Conservation (phyloP, 2,329 filamentous ascomycete species). For the Fusarium coicis region DNA sequence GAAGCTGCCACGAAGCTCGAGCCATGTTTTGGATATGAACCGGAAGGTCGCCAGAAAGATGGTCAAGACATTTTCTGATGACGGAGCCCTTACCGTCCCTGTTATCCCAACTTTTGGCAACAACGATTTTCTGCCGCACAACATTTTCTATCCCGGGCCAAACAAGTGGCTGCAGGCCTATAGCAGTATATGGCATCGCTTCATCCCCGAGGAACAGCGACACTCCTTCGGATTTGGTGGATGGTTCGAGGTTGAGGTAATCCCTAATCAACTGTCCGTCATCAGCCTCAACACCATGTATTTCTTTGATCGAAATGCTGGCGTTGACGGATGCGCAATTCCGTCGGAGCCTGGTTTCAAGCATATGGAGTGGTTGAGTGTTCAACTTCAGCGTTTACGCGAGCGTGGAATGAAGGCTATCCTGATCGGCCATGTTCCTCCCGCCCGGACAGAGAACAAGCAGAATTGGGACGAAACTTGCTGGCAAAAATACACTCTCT, state of each 20-base stretch:
- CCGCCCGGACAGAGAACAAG: constrained; percentile 86
- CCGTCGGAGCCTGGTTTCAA: constrained; percentile 88
- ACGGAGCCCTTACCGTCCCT: constrained; percentile 73
- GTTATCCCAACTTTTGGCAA: constrained; percentile 94
- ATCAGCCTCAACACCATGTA: constrained; percentile 97
- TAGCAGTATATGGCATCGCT: constrained; percentile 80
- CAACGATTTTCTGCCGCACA: constrained; percentile 97
- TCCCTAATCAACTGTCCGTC: constrained; percentile 85
- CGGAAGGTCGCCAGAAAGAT: constrained; percentile 80
- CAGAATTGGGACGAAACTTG: constrained; percentile 94
- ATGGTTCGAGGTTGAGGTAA: constrained; percentile 94
- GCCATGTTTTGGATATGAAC: constrained; percentile 84
- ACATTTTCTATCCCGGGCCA: constrained; percentile 86
- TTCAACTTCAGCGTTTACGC: constrained; percentile 87
- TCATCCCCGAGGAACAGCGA: constrained; percentile 91
- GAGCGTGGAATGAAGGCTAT: constrained; percentile 92
- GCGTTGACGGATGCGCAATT: constrained; percentile 86
- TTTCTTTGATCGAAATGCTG: constrained; percentile 93
- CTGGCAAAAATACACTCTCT: constrained; percentile 97
- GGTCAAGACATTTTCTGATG: constrained; percentile 74
- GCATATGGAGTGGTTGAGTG: constrained; percentile 94
- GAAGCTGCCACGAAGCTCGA: constrained; percentile 76
- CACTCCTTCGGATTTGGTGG: constrained; percentile 93
- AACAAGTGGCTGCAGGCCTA: constrained; percentile 87
- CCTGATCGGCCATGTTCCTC: constrained; percentile 92